phyloP scores from a whole-genome alignment of 2,329 filamentous ascomycete genomes.

The Colletotrichum liriopes region DNA sequence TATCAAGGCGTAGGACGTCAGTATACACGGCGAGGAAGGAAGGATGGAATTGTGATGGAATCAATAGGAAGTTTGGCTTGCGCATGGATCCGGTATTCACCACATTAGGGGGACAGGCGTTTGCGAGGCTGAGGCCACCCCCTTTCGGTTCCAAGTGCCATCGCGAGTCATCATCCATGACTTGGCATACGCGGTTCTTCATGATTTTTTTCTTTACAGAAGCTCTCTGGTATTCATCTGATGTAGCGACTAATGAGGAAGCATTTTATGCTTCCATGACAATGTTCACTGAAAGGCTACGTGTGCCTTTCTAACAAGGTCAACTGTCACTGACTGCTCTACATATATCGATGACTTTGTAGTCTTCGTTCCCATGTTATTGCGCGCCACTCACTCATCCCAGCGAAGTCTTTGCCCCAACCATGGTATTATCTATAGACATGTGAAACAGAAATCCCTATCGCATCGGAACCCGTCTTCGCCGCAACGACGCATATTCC shows the following conservation, averaged over 20 bases:
- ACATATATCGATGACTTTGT: not conserved
- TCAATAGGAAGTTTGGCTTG: constrained; percentile 29
- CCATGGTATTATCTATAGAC: constrained; percentile 53
- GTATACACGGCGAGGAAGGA: constrained; percentile 6
- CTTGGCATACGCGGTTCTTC: constrained; percentile 39
- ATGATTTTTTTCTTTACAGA: constrained; percentile 39
- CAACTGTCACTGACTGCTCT: not conserved
- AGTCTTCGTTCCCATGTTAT: not conserved
- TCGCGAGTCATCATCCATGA: not conserved
- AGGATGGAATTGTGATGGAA: constrained; percentile 7
- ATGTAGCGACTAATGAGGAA: constrained; percentile 42
- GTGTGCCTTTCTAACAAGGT: not conserved
- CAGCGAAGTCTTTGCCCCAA: not conserved
- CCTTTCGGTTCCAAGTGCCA: constrained; percentile 18
- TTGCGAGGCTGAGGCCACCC: constrained; percentile 24
- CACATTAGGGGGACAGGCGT: constrained; percentile 28
- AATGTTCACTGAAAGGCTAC: not conserved
- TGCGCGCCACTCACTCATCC: not conserved
- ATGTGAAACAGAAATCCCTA: constrained; percentile 73
- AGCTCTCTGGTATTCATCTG: constrained; percentile 39
- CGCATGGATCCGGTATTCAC: constrained; percentile 22
- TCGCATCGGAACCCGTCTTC: constrained; percentile 70
- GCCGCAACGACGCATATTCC: constrained; percentile 67
- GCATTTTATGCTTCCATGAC: constrained; percentile 22
- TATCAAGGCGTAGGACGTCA: constrained; percentile 25